Conservation (phyloP, 345 rosid species). For the Adansonia digitata region DNA sequence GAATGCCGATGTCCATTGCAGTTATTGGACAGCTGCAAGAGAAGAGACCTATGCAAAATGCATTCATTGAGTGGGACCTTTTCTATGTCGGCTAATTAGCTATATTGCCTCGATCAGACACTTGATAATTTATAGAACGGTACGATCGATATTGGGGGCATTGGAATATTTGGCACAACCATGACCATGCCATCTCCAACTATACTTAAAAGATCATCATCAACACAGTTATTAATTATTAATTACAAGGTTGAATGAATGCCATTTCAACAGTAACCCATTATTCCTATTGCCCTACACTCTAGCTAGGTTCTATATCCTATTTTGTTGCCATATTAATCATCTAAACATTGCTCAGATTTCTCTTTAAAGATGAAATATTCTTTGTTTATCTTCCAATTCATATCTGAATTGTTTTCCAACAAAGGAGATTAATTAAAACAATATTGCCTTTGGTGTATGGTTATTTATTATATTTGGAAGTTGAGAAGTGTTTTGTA, state of each 20-base stretch:
- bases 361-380: neutral
- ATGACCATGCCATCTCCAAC: neutral
- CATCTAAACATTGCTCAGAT: neutral
- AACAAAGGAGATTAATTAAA: too few species aligned
- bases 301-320: neutral
- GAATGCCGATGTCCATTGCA: neutral
- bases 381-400: too few species aligned
- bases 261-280: neutral
- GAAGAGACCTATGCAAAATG: constrained; percentile 1
- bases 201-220: neutral
- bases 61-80: neutral
- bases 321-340: neutral
- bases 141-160: neutral
- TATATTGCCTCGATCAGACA: neutral
- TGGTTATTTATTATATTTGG: too few species aligned
- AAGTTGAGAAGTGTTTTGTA: neutral
- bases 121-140: neutral
- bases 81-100: constrained; percentile 4
- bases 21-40: neutral
- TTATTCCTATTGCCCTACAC: neutral
- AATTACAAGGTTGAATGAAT: neutral
- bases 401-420: too few species aligned
- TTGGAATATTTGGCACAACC: neutral
- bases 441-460: too few species aligned
- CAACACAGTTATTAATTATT: neutral